These are phyloP conservation scores for Tylopilus intermedius DNA, from an alignment of 768 basidiomycete species.

Conservation along the genomic window DNA sequence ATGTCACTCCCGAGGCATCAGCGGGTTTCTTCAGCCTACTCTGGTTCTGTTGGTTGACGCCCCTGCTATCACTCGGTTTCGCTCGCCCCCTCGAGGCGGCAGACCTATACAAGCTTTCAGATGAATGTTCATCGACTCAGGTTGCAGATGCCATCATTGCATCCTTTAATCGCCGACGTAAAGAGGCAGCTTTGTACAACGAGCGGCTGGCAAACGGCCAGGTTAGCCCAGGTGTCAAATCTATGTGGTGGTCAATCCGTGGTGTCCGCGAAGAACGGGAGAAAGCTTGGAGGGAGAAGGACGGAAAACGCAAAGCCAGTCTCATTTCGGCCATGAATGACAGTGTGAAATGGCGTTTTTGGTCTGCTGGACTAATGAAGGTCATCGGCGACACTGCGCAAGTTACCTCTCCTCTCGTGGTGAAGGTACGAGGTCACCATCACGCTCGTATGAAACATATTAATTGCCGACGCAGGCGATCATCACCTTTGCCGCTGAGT, in stretches of 20 bases:
- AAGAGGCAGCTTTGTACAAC: slow-evolving; percentile 67
- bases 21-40: slow-evolving; percentile 57
- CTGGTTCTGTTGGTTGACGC: slow-evolving; percentile 73
- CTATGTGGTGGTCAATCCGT: slow-evolving; percentile 56
- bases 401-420: slow-evolving; percentile 69
- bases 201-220: slow-evolving; percentile 59
- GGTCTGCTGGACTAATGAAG: slow-evolving; percentile 59
- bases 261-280: slow-evolving; percentile 48
- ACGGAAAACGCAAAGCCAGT: slow-evolving; percentile 61
- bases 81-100: slow-evolving; percentile 73
- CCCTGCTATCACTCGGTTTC: slow-evolving; percentile 70
- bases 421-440: slow-evolving; percentile 52
- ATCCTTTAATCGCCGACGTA: slow-evolving; percentile 57
- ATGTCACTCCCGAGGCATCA: slow-evolving; percentile 58
- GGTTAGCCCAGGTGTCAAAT: slow-evolving; percentile 49
- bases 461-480: slow-evolving; percentile 43
- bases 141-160: slow-evolving; percentile 60
- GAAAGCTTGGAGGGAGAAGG: slow-evolving; percentile 56
- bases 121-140: slow-evolving; percentile 49
- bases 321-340: slow-evolving; percentile 70
- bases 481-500: slow-evolving; percentile 63
- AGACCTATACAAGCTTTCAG: slow-evolving; percentile 77
- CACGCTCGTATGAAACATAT: background rate
- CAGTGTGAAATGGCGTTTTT: slow-evolving; percentile 73
- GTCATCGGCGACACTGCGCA: slow-evolving; percentile 67